Percentiles rank a stretch among this genome's conserved stretches.
Conservation (phyloP, 2,329 filamentous ascomycete species). For the Dendrostoma leiphaemia region DNA sequence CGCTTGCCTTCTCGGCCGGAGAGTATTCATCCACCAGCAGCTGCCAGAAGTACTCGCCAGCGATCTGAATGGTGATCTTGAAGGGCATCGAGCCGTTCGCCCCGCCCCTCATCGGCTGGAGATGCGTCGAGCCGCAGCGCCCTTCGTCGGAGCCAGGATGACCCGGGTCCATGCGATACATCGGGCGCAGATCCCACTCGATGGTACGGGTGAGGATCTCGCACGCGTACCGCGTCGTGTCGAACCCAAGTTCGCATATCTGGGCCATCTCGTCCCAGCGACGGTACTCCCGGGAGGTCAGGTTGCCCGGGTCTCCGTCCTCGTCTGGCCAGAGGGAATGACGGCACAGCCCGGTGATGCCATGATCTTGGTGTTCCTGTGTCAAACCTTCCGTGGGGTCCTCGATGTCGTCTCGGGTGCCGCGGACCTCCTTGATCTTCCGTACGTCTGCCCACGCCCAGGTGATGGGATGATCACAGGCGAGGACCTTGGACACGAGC, state of each 20-base stretch:
- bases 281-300: background rate
- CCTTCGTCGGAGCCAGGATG: too few relatives aligned
- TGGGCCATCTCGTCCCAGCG: background rate
- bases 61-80: background rate
- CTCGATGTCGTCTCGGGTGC: background rate
- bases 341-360: background rate
- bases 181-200: slow-evolving; percentile 1
- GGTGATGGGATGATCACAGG: slow-evolving; percentile 11
- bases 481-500: slow-evolving; percentile 7
- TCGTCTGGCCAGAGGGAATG: background rate
- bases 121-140: too few relatives aligned
- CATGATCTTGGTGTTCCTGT: background rate
- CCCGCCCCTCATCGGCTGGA: too few relatives aligned
- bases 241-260: background rate
- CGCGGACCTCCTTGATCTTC: background rate
- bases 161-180: background rate
- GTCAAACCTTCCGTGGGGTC: background rate
- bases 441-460: slow-evolving; percentile 13
- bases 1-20: slow-evolving; percentile 13
- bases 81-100: background rate
- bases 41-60: slow-evolving; percentile 11
- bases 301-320: background rate
- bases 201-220: slow-evolving; percentile 9
- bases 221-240: slow-evolving; percentile 8
- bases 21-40: slow-evolving; percentile 16